Conservation (phyloP, 139 green algal species). For the Chlamydomonas incerta region DNA sequence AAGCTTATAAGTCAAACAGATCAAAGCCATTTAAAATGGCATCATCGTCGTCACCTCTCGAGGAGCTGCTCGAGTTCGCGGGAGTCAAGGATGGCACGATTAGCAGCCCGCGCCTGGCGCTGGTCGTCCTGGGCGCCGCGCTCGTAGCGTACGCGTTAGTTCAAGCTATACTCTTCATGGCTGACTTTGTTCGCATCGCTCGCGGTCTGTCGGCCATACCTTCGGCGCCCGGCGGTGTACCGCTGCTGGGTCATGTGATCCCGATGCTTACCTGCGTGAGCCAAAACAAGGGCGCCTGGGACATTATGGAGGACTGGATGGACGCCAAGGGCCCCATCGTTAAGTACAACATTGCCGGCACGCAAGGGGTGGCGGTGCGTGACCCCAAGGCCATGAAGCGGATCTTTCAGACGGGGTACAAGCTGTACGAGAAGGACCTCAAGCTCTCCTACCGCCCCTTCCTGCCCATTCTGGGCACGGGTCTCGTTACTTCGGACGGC, state of each 20-base stretch:
- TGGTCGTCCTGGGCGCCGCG: neutral
- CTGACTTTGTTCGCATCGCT: constrained; percentile 14
- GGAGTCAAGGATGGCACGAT: neutral
- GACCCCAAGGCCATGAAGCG: constrained; percentile 80
- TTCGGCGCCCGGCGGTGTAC: constrained; percentile 56
- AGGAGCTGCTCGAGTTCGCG: neutral
- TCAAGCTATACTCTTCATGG: neutral
- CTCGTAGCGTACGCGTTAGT: neutral
- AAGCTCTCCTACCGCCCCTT: constrained; percentile 89
- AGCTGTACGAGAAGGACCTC: constrained; percentile 88
- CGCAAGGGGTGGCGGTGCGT: constrained; percentile 75
- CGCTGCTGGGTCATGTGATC: constrained; percentile 71
- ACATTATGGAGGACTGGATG: constrained; percentile 83
- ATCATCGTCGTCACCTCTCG: constrained; percentile 11
- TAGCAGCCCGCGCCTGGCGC: neutral
- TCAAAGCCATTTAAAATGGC: too few species aligned
- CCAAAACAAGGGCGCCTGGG: constrained; percentile 72
- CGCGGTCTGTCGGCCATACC: constrained; percentile 42
- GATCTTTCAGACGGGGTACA: constrained; percentile 84
- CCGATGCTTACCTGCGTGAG: constrained; percentile 57
- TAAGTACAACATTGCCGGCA: constrained; percentile 74
- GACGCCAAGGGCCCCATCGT: constrained; percentile 63
- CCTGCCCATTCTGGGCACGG: constrained; percentile 92
- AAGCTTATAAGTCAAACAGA: too few species aligned
- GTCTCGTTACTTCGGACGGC: constrained; percentile 93